These are phyloP conservation scores for Asterochloris sp. DNA, from an alignment of 139 green algal genomes.

Conservation along the genomic window DNA sequence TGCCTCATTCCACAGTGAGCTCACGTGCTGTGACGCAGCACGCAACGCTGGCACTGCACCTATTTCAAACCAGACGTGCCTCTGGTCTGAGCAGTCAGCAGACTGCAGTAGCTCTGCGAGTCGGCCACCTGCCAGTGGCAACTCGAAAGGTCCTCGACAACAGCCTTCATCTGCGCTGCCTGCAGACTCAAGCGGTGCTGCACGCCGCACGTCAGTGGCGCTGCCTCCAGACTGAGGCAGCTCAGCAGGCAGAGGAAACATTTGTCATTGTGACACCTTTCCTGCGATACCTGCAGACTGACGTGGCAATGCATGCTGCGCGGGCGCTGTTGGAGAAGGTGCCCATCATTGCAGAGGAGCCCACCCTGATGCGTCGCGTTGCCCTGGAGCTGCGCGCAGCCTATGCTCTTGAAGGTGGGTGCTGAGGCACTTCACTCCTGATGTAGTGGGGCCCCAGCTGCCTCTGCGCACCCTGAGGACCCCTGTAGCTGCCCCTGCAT, in stretches of 20 bases:
- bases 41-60: no score
- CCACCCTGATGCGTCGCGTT: background rate
- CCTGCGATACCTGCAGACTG: background rate
- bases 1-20: no score
- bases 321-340: background rate
- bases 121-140: no score
- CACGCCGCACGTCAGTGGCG: no score
- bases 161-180: no score
- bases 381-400: background rate
- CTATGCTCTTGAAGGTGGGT: conserved; percentile 5
- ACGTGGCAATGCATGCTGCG: conserved; percentile 1
- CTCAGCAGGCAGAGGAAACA: background rate
- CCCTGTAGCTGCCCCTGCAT: background rate
- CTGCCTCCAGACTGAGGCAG: no score
- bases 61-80: no score
- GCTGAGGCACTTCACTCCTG: background rate
- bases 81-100: no score
- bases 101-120: no score
- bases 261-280: background rate
- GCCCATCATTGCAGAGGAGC: conserved; percentile 7
- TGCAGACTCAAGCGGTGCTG: no score
- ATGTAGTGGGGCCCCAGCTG: background rate
- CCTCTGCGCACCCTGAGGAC: background rate
- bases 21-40: no score
- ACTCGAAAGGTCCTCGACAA: no score